phyloP scores from a whole-genome alignment of 331 rosid genomes.

The Erythrophleum ivorense region DNA sequence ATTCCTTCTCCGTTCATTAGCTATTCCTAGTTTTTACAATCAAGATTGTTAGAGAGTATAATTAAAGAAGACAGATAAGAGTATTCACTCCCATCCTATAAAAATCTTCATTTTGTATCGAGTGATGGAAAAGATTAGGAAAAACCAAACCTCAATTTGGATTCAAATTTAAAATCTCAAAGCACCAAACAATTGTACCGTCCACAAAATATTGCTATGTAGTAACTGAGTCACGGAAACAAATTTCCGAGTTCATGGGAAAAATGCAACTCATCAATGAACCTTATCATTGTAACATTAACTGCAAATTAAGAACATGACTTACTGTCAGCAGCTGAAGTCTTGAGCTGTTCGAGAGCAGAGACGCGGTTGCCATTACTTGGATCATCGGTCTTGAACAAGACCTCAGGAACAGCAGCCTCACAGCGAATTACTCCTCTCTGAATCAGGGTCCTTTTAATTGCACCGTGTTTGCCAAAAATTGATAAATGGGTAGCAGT shows the following conservation, averaged over 20 bases:
- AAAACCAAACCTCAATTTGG: neutral
- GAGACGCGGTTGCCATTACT: conserved; percentile 50
- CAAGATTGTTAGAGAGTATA: too few relatives aligned
- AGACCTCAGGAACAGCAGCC: conserved; percentile 51
- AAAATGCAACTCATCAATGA: too few relatives aligned
- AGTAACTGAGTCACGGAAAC: neutral
- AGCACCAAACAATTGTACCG: neutral
- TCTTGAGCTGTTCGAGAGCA: conserved; percentile 87
- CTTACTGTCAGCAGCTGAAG: conserved; percentile 85
- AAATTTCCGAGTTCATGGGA: neutral
- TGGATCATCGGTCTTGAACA: conserved; percentile 43
- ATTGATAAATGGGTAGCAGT: conserved; percentile 37
- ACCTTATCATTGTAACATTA: conserved; percentile 8
- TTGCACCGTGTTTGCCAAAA: conserved; percentile 41
- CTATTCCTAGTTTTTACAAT: neutral
- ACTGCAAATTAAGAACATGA: neutral
- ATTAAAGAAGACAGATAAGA: neutral
- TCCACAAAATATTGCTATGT: neutral
- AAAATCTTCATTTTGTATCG: neutral
- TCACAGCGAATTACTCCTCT: conserved; percentile 72
- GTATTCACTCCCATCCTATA: neutral
- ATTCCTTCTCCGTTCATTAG: neutral
- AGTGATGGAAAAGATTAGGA: neutral
- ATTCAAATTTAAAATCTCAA: neutral
- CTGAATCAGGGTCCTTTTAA: conserved; percentile 47